Evolutionary conservation across 768 basidiomycete genomes (phyloP).

Genomic region (Boletus bicolor): DNA sequence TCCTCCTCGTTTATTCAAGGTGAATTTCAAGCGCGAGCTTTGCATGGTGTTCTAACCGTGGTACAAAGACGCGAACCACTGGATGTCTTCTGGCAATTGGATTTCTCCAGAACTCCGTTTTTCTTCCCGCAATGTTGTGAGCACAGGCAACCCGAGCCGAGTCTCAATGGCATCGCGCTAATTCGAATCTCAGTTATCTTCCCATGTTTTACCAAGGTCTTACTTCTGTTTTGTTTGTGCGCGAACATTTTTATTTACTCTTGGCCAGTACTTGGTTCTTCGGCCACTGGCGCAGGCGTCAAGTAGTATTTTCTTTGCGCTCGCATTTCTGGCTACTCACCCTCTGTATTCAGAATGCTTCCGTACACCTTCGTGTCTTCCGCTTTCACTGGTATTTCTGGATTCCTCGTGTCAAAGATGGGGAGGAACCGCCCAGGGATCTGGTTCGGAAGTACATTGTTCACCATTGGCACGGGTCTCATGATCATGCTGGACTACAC

Average conservation of each 20-base stretch:
- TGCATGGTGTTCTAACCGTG: not conserved
- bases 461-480: conserved; percentile 63
- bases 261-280: conserved; percentile 54
- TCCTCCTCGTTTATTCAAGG: conserved; percentile 72
- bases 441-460: conserved; percentile 60
- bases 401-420: conserved; percentile 55
- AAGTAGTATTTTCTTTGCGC: conserved; percentile 49
- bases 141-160: not conserved
- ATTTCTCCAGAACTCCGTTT: conserved; percentile 61
- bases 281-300: conserved; percentile 67
- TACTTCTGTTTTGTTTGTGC: not conserved
- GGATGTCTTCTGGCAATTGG: conserved; percentile 50
- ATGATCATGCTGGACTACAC: conserved; percentile 65
- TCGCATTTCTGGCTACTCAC: not conserved
- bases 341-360: conserved; percentile 50
- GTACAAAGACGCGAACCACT: conserved; percentile 62
- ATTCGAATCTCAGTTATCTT: conserved; percentile 44
- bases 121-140: conserved; percentile 45
- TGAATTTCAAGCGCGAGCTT: conserved; percentile 16
- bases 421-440: conserved; percentile 57
- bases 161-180: not conserved
- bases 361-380: conserved; percentile 65
- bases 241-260: not conserved
- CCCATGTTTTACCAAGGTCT: conserved; percentile 67
- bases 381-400: conserved; percentile 49